Percentiles rank a stretch among this genome's conserved stretches.
Conservation (phyloP, 768 basidiomycete genomes). For the Gymnopilus junonius region DNA sequence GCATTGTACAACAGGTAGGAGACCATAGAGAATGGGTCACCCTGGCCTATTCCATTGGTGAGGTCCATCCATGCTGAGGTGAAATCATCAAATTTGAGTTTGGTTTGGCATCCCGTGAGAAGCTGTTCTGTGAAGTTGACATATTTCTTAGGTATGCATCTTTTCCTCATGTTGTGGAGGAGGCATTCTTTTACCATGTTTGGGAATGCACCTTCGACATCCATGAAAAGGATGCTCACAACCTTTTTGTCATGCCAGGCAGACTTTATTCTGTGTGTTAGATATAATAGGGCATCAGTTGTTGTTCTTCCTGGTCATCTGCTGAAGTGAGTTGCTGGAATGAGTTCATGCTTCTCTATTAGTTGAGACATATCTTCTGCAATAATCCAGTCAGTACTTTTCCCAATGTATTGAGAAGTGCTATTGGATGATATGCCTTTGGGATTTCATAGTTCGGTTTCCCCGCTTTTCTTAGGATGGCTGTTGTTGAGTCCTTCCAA, state of each 20-base stretch:
- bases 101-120: constrained; percentile 23
- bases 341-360: constrained; percentile 32
- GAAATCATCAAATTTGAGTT: constrained; percentile 23
- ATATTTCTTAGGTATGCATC: constrained; percentile 28
- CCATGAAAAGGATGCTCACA: constrained; percentile 40
- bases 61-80: constrained; percentile 13
- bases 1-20: constrained; percentile 31
- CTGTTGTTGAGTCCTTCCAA: constrained; percentile 30
- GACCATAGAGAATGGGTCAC: constrained; percentile 27
- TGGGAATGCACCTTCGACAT: constrained; percentile 49
- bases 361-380: constrained; percentile 26
- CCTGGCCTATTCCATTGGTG: constrained; percentile 28
- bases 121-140: constrained; percentile 15
- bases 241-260: constrained; percentile 46
- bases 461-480: constrained; percentile 41
- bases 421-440: constrained; percentile 42
- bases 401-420: constrained; percentile 33
- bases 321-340: constrained; percentile 43
- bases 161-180: constrained; percentile 33
- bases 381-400: constrained; percentile 32
- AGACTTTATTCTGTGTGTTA: constrained; percentile 38
- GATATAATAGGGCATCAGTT: constrained; percentile 35
- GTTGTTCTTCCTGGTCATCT: constrained; percentile 41
- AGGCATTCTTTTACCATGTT: constrained; percentile 36
- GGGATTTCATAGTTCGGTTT: constrained; percentile 36